phyloP scores from a whole-genome alignment of 2,329 filamentous ascomycete species.

The Sarocladium brachiariae region DNA sequence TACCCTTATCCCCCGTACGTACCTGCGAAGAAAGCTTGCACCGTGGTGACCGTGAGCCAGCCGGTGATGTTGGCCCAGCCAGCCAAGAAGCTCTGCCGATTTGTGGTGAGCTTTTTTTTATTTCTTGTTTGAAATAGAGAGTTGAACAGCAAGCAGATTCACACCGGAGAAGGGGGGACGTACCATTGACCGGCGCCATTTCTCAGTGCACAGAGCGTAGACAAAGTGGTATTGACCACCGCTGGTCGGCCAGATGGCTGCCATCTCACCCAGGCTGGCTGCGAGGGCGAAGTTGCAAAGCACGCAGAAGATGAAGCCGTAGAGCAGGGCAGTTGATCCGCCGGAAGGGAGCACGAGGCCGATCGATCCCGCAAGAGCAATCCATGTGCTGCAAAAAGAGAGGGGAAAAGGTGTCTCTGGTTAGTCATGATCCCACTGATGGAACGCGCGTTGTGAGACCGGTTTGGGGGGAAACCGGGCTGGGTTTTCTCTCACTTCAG shows the following conservation, averaged over 20 bases:
- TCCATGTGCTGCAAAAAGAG: conserved; percentile 21
- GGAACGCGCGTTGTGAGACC: background rate
- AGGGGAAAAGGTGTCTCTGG: too few species aligned
- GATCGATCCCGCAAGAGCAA: conserved; percentile 33
- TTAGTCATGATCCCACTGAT: too few species aligned
- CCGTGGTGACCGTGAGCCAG: conserved; percentile 38
- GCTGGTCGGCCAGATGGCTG: conserved; percentile 38
- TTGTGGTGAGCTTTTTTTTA: too few species aligned
- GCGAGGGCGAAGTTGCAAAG: conserved; percentile 36
- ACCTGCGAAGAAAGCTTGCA: conserved; percentile 36
- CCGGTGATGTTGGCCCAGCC: conserved; percentile 40
- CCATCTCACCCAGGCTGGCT: conserved; percentile 35
- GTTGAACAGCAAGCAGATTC: too few species aligned
- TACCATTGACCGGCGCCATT: conserved; percentile 31
- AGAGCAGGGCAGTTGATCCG: conserved; percentile 34
- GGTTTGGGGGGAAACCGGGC: too few species aligned
- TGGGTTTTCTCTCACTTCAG: conserved; percentile 25
- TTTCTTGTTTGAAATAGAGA: too few species aligned
- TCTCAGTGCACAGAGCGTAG: conserved; percentile 30
- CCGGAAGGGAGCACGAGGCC: conserved; percentile 35
- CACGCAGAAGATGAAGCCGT: conserved; percentile 39
- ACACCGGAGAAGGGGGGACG: too few species aligned
- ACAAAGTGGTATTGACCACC: conserved; percentile 41
- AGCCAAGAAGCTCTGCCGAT: conserved; percentile 31
- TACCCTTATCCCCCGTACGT: too few species aligned